Base-by-base conservation (phyloP, 2,329 filamentous ascomycete genomes). In the Diaporthe vaccinii region DNA sequence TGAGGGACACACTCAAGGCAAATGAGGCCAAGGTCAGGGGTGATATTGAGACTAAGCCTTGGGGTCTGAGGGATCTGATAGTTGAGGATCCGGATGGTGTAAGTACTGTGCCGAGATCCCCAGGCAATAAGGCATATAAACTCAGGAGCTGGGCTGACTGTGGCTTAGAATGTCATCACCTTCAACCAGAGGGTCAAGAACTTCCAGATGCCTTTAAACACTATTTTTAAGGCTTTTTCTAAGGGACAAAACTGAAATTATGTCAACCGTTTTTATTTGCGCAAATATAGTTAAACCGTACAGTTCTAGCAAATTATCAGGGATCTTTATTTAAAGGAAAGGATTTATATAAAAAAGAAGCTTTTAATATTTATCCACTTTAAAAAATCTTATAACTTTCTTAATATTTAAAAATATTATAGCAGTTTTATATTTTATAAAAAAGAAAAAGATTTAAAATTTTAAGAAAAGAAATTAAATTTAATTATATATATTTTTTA, bases 61-160 rank as follows among this genome's bases (percentile, higher is more conserved):
- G 71, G 71, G 71, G 71, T 14, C 20, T 73, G 20, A 65, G 46
- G 28, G 71, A 73, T 20, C 28, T 73, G 49, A 46, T 36, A 15
- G 58, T 65, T 44, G 46, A 46, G 15, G 71, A 73, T n/a, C 36
- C 49, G 12, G 71, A 73, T 25, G 58, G 71, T 25, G 71, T 73
- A 15, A 73, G 71, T 73, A 8, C 36, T 41, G 22, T 9, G 34
- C 22, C 20, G 5, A 14, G 5, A 17, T 34, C 28, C 8, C 31
- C 9, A 4, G 36, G 9, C 36, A 5, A 22, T 6, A 1, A 1
- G 12, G n/a, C 39, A 22, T 15, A 3, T 8, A 34, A 34, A 8
- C 9, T 3, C 5, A 10, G 2, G 3, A 14, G 36, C 58, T n/a
- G n/a, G 20, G 58, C 71, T 73, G 20, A 73, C 49, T 1, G 20